A percentile compares a stretch with the other conserved stretches of the same genome.
These are phyloP conservation scores for Epicoccum sorghinum DNA, from an alignment of 2,329 filamentous ascomycete species.

Conservation along the genomic window DNA sequence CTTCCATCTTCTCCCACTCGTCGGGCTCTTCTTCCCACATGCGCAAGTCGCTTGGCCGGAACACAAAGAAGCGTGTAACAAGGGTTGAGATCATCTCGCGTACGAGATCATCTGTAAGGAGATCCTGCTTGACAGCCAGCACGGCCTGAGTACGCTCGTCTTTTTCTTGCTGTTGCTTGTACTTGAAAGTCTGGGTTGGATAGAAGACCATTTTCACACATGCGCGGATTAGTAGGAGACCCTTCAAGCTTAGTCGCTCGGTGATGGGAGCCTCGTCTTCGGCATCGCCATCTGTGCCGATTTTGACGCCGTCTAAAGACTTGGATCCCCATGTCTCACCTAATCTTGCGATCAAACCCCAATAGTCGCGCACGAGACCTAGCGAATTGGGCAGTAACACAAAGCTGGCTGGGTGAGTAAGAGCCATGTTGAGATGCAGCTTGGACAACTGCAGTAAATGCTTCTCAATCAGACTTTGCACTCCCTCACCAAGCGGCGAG, in stretches of 20 bases:
- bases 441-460: slow-evolving; percentile 91
- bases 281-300: slow-evolving; percentile 54
- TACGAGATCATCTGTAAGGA: slow-evolving; percentile 79
- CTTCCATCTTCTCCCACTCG: slow-evolving; percentile 92
- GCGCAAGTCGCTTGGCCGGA: slow-evolving; percentile 81
- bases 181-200: slow-evolving; percentile 82
- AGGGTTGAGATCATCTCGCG: slow-evolving; percentile 82
- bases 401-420: slow-evolving; percentile 80
- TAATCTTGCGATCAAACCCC: slow-evolving; percentile 78
- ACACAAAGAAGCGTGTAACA: slow-evolving; percentile 86
- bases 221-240: slow-evolving; percentile 78
- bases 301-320: slow-evolving; percentile 48
- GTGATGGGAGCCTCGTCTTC: slow-evolving; percentile 63
- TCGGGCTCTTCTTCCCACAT: slow-evolving; percentile 95
- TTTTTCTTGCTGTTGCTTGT: slow-evolving; percentile 74
- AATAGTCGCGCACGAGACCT: slow-evolving; percentile 80
- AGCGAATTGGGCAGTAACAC: slow-evolving; percentile 80
- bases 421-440: slow-evolving; percentile 85
- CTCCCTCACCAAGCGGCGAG: slow-evolving; percentile 56
- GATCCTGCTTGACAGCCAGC: slow-evolving; percentile 70
- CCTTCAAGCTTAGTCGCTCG: slow-evolving; percentile 83
- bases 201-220: slow-evolving; percentile 87
- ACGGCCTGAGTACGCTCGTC: slow-evolving; percentile 76
- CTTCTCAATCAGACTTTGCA: slow-evolving; percentile 74
- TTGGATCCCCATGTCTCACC: slow-evolving; percentile 72